Conservation (phyloP, 2,329 filamentous ascomycete species). For the Alternaria rosae region DNA sequence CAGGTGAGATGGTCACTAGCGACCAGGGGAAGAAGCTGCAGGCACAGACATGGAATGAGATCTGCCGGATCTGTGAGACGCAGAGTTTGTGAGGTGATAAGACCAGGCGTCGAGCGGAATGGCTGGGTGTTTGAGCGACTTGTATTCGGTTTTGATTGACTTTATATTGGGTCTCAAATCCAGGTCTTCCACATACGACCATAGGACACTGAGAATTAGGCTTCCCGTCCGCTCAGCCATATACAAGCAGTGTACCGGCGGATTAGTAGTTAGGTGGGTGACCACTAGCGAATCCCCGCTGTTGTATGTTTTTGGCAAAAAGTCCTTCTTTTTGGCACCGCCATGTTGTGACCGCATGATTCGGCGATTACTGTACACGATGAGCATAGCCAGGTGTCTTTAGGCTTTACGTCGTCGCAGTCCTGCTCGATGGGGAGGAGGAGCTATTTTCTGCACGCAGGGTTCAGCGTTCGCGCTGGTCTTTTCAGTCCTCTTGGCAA, state of each 20-base stretch:
- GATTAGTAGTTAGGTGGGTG: no score
- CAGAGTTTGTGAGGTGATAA: not conserved
- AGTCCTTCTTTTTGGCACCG: not conserved
- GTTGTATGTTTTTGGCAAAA: not conserved
- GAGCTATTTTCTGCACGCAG: not conserved
- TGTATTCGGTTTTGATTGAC: no score
- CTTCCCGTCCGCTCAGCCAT: not conserved
- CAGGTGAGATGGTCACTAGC: not conserved
- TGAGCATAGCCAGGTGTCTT: not conserved
- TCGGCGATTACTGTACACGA: not conserved
- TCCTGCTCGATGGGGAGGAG: not conserved
- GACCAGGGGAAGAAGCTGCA: not conserved
- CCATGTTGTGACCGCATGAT: not conserved
- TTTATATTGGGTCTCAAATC: no score
- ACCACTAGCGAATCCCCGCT: no score
- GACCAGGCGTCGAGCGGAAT: not conserved
- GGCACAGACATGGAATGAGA: not conserved
- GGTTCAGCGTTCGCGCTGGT: not conserved
- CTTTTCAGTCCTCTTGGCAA: not conserved
- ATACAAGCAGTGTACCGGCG: not conserved
- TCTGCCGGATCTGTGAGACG: not conserved
- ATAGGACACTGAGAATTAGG: not conserved
- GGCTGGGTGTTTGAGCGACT: not conserved
- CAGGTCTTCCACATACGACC: no score
- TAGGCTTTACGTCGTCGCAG: not conserved